Evolutionary conservation across 257 asterid genomes (phyloP).

Genomic region (Scutellaria galericulata): DNA sequence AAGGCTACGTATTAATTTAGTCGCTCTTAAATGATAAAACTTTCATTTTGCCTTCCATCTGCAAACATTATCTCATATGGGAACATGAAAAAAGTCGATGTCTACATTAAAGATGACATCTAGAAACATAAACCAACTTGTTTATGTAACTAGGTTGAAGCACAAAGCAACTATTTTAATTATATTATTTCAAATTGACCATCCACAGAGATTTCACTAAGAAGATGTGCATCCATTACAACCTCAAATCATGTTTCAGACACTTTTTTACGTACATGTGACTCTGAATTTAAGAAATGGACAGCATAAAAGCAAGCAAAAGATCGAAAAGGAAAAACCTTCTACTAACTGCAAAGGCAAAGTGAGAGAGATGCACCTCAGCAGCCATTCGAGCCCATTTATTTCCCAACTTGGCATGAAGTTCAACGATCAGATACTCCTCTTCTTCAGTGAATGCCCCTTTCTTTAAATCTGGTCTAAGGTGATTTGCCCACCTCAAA

Average conservation of each 20-base stretch:
- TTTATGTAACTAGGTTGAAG: constrained; percentile 10
- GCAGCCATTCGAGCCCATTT: constrained; percentile 94
- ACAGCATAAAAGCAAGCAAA: neutral
- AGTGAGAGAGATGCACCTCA: constrained; percentile 54
- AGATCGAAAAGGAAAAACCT: neutral
- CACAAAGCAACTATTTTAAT: neutral
- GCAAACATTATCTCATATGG: constrained; percentile 1
- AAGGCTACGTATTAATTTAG: neutral
- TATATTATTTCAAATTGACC: constrained; percentile 16
- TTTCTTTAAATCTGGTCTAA: constrained; percentile 77
- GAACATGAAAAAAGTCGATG: neutral
- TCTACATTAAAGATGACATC: neutral
- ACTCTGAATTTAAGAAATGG: neutral
- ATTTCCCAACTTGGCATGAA: constrained; percentile 82
- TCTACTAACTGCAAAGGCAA: constrained; percentile 26
- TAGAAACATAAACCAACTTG: neutral
- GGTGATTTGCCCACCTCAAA: constrained; percentile 86
- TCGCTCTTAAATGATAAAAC: constrained; percentile 17
- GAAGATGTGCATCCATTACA: constrained; percentile 13
- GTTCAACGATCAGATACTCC: constrained; percentile 66
- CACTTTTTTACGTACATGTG: neutral
- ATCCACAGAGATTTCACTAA: constrained; percentile 5
- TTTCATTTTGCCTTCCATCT: neutral
- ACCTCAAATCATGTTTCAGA: constrained; percentile 1
- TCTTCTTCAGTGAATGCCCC: constrained; percentile 74